Evolutionary conservation across 768 basidiomycete genomes (phyloP).

Genomic region (Russula foetens): DNA sequence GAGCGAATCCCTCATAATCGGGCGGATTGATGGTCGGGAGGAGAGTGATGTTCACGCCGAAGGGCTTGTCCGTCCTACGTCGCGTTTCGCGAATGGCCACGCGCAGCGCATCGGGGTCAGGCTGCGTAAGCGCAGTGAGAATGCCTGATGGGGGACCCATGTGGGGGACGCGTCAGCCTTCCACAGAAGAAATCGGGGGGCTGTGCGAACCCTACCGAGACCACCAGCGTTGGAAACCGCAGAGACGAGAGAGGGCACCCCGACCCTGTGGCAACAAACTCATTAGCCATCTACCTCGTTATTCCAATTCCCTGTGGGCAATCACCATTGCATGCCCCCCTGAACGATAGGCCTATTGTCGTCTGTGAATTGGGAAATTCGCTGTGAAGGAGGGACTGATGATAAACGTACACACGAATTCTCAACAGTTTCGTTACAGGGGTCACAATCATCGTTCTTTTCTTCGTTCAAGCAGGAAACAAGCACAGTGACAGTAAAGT

Average conservation of each 20-base stretch:
- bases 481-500: no score
- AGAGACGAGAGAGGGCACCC: slow-evolving; percentile 61
- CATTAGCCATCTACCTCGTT: neutral
- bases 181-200: neutral
- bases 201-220: slow-evolving; percentile 40
- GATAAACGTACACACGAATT: slow-evolving; percentile 51
- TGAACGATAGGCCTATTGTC: slow-evolving; percentile 63
- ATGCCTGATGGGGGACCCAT: no score
- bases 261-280: slow-evolving; percentile 50
- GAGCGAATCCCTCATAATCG: slow-evolving; percentile 78
- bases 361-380: neutral
- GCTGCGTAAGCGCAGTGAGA: slow-evolving; percentile 84
- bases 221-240: slow-evolving; percentile 82
- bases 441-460: neutral
- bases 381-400: neutral
- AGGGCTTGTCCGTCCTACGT: slow-evolving; percentile 59
- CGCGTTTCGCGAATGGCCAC: slow-evolving; percentile 72
- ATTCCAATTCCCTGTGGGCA: neutral
- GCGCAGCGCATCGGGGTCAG: slow-evolving; percentile 73
- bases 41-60: slow-evolving; percentile 84
- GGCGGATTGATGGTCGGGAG: slow-evolving; percentile 86
- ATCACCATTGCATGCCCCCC: slow-evolving; percentile 87
- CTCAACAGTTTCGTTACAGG: slow-evolving; percentile 54
- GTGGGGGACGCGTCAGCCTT: no score
- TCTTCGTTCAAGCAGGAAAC: no score